Percentiles rank a stretch among this genome's conserved stretches.
phyloP scores from a whole-genome alignment of 148 eudicot species.

The Vaccinium darrowii region DNA sequence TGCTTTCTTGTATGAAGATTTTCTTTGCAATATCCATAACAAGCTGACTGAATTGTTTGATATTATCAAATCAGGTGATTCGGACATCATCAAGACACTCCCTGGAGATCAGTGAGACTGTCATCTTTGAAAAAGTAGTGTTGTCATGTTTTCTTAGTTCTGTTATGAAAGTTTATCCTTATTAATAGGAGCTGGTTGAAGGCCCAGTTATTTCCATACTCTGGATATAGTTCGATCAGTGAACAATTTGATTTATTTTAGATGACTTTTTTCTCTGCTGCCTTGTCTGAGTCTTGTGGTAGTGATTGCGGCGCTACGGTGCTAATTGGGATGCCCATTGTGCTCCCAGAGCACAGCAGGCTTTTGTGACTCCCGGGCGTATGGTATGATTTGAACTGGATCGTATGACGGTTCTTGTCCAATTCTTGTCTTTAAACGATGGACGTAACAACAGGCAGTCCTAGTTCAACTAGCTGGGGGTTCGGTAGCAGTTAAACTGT shows the following conservation, averaged over 20 bases:
- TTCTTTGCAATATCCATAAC: not conserved
- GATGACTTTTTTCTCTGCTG: not conserved
- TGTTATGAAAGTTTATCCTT: not conserved
- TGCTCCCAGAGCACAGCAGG: no score
- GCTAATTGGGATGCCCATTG: no score
- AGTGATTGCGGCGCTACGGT: no score
- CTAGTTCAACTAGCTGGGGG: no score
- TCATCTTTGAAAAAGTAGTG: not conserved
- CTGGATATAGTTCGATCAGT: not conserved
- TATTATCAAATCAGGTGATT: constrained; percentile 40
- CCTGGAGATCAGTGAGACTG: constrained; percentile 43
- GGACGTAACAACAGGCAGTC: no score
- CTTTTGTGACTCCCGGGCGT: no score
- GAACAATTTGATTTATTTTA: not conserved
- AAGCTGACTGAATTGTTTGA: not conserved
- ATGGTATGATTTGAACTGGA: no score
- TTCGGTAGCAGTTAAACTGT: no score
- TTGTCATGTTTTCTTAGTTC: not conserved
- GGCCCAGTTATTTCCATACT: not conserved
- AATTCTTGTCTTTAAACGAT: no score
- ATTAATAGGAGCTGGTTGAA: not conserved
- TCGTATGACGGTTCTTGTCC: no score
- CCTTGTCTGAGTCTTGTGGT: not conserved
- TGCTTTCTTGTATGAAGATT: not conserved
- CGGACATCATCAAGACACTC: constrained; percentile 55